Evolutionary conservation across 495 filamentous ascomycete species (phyloP), one percentile per base, ranked within the genome.

Genomic region (Penicillium paradoxum): DNA sequence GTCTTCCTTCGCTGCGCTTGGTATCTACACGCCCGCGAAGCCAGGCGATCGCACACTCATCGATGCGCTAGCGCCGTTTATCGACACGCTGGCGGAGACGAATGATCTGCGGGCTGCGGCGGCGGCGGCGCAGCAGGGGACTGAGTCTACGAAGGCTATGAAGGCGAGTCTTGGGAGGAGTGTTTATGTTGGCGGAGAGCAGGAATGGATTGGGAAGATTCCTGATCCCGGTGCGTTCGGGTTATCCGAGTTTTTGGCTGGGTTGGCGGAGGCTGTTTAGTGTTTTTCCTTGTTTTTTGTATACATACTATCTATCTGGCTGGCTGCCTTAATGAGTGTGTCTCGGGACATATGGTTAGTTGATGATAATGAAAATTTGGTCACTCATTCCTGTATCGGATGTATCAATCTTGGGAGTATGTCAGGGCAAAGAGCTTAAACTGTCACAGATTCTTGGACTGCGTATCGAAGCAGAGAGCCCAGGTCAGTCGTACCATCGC

Each of bases 171-270:
- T 98, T 24, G 93, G 93, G 5, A 77, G 93, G 53, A 84, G 87
- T 6, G 92, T 97, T 13, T 98, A 98, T 72, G 85, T 98, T 53
- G 91, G 90, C 34, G 86, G 91, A n/a, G 78, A 86, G 48, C 80
- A 88, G 59, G 73, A 79, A 41, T 91, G 91, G 50, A 73, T 86
- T 33, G 74, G 74, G 15, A 80, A 89, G 58, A 83, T 97, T 7
- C 91, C 92, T 9, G 93, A 98, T 69, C 93, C 93, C 2, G 93
- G 93, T 6, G 93, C 93, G 21, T 87, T 82, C 77, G 95, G 89
- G 34, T 72, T 96, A 58, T 86, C 78, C 18, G 82, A 84, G 59
- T 90, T 98, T 64, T 83, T 96, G 67, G 71, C 77, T 49, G 93
- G 91, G 0, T 53, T 98, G 54, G 87, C 86, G 0, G 81, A 80